Evolutionary conservation across 2,329 filamentous ascomycete species (phyloP).

Genomic region (Pseudogymnoascus sp.): DNA sequence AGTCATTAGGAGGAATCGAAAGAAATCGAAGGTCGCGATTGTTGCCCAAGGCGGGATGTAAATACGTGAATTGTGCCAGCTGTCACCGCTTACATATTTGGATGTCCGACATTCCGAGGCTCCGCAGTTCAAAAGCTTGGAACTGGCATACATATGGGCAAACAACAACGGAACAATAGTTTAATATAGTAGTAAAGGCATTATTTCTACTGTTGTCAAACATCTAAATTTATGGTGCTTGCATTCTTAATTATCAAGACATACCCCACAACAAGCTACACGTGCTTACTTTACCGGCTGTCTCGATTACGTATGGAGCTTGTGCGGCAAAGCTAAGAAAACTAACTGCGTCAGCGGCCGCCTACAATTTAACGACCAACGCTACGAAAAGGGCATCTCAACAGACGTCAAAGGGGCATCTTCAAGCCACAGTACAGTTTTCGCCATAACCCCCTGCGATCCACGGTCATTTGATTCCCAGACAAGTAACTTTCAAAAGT

Average conservation of each 20-base stretch:
- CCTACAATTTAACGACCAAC: slow-evolving; percentile 5
- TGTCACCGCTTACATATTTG: slow-evolving; percentile 4
- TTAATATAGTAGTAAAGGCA: not conserved
- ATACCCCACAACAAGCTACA: not conserved
- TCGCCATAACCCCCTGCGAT: not conserved
- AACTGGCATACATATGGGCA: not conserved
- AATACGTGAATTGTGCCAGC: not conserved
- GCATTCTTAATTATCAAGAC: not conserved
- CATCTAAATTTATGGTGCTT: not conserved
- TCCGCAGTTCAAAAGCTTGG: not conserved
- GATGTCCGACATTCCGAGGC: not conserved
- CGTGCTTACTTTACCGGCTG: not conserved
- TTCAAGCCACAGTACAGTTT: not conserved
- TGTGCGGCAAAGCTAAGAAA: slow-evolving; percentile 8
- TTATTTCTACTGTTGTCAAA: not conserved
- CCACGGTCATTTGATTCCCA: not conserved
- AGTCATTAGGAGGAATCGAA: slow-evolving; percentile 19
- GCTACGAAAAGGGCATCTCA: slow-evolving; percentile 1
- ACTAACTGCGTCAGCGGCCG: slow-evolving; percentile 7
- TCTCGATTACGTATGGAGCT: slow-evolving; percentile 6
- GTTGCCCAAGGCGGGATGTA: not conserved
- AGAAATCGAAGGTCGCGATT: not conserved
- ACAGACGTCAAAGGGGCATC: slow-evolving; percentile 7
- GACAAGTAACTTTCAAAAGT: not conserved
- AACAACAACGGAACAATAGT: not conserved